Conservation (phyloP, 2,329 filamentous ascomycete species). For the Simplicillium aogashimaense region DNA sequence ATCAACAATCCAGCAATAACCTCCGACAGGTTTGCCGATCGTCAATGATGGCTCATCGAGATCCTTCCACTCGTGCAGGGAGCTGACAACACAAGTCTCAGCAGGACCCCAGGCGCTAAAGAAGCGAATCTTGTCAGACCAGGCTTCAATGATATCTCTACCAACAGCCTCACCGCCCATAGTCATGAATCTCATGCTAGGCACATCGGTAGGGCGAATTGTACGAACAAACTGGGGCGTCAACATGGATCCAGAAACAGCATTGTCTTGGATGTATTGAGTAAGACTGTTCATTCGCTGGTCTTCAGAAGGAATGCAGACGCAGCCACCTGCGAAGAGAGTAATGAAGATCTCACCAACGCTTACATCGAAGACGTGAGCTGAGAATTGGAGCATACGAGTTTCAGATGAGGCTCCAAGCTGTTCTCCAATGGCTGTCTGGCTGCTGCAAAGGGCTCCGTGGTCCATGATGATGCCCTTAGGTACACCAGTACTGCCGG, state of each 20-base stretch:
- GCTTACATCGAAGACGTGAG: slow-evolving; percentile 6
- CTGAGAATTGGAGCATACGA: slow-evolving; percentile 6
- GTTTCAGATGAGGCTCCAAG: slow-evolving; percentile 3
- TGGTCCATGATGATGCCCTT: slow-evolving; percentile 4
- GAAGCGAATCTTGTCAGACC: not conserved
- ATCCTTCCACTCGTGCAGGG: not conserved
- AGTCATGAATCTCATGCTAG: not conserved
- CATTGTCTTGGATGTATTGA: slow-evolving; percentile 1
- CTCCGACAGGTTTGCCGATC: slow-evolving; percentile 1
- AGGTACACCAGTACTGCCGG: slow-evolving; percentile 6
- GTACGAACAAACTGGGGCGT: not conserved
- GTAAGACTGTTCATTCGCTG: slow-evolving; percentile 4
- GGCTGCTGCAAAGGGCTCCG: not conserved
- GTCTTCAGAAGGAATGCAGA: slow-evolving; percentile 8
- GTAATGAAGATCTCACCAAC: slow-evolving; percentile 5
- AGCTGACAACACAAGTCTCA: slow-evolving; percentile 1
- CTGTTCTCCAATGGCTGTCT: not conserved
- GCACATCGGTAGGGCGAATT: not conserved
- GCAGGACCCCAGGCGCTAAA: no score
- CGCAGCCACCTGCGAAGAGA: slow-evolving; percentile 4
- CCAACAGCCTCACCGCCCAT: not conserved
- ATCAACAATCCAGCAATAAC: slow-evolving; percentile 6
- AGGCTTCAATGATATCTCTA: not conserved
- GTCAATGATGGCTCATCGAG: not conserved
- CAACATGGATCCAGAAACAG: not conserved